A percentile compares a stretch with the other conserved stretches of the same genome.
These are phyloP conservation scores for Phaffomyces thermotolerans DNA, from an alignment of 805 yeast species.

Conservation along the genomic window DNA sequence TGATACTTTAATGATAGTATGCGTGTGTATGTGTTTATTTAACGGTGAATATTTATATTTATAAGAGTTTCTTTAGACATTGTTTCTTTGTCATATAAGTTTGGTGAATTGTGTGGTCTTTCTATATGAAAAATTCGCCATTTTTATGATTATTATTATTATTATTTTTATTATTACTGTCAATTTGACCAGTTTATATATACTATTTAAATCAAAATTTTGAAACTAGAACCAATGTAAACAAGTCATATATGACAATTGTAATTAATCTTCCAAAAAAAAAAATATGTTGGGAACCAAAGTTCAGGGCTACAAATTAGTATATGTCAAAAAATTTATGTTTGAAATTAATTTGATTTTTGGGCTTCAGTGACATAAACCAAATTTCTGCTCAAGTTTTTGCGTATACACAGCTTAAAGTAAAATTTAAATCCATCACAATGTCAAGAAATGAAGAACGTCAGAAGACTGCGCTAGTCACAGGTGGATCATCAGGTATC, in stretches of 20 bases:
- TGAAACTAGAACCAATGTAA: background rate
- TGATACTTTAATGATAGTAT: too few species aligned
- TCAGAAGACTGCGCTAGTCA: constrained; percentile 33
- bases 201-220: constrained; percentile 3
- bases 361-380: too few species aligned
- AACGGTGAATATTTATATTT: background rate
- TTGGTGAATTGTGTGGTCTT: background rate
- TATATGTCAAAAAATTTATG: too few species aligned
- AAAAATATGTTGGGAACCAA: too few species aligned
- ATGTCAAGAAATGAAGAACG: constrained; percentile 8
- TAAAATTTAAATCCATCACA: too few species aligned
- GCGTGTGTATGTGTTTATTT: background rate
- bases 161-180: background rate
- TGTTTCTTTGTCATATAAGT: background rate
- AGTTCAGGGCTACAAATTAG: too few species aligned
- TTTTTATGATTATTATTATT: background rate
- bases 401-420: too few species aligned
- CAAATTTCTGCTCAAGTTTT: too few species aligned
- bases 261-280: too few species aligned
- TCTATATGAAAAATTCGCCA: background rate
- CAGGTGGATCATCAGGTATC: constrained; percentile 54
- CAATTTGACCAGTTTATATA: background rate
- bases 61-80: background rate
- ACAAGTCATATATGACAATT: too few species aligned
- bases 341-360: too few species aligned